Percentiles rank a stretch among this genome's conserved stretches.
These are phyloP conservation scores for Tetrahymena thermophila DNA, from an alignment of 73 alveolate species.

Conservation along the genomic window DNA sequence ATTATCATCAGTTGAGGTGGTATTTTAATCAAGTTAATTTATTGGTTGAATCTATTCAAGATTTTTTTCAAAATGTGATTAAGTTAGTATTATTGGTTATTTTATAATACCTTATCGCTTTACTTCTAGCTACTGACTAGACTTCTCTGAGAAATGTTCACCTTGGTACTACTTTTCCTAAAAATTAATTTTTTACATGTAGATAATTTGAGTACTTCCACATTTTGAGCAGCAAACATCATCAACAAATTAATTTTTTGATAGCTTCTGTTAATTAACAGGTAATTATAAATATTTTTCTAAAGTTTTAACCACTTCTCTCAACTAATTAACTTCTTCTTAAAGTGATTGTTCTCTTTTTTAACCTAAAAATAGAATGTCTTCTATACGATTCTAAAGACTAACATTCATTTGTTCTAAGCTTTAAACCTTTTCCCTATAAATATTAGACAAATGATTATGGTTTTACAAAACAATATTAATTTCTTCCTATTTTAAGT, in stretches of 20 bases:
- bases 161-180: neutral
- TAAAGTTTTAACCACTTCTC: neutral
- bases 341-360: neutral
- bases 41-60: neutral
- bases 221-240: neutral
- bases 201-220: neutral
- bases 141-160: neutral
- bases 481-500: neutral
- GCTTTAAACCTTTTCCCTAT: neutral
- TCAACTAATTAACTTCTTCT: neutral
- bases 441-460: neutral
- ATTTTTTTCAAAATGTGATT: neutral
- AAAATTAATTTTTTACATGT: no score
- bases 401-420: neutral
- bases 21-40: neutral
- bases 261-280: neutral
- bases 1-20: neutral
- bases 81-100: neutral
- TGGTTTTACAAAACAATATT: neutral
- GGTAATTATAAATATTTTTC: neutral
- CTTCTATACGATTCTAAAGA: neutral
- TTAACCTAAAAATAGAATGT: neutral
- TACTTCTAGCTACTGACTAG: neutral
- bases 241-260: neutral
- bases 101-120: neutral